Base-by-base conservation (phyloP, 1,284 basidiomycete species). In the Lignosus rhinocerotis region DNA sequence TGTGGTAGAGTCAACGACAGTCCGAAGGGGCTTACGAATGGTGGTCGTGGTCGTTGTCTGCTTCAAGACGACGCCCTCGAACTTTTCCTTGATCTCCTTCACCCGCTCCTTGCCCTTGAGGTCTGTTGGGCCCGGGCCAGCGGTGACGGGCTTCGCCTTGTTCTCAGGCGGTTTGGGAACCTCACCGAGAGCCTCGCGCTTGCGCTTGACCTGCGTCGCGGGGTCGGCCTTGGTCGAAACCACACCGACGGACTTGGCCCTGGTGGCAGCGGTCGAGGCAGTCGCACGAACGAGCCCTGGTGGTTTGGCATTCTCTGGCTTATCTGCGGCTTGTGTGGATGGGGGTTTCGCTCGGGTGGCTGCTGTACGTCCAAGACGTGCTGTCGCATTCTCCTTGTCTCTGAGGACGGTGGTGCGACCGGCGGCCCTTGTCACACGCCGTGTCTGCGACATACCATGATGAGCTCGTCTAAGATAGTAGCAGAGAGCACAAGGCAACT, bases 151-250 rank as follows among this genome's bases (percentile, higher is more conserved):
- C 64, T 80, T 74, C 54, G 69, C 67, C 61, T 71, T 73, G 69
- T 81, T 81, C 60, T 78, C 77, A 31, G 80, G 75, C 19, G 80
- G 74, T 51, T 78, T 75, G 4, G 84, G 79, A 25, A 89, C 84
- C 71, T 90, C 88, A 33, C 84, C 86, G 32, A 90, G 76, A 3
- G 87, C 87, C 57, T 89, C 87, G 50, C 90, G 85, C 71, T 92
- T 91, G 60, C 88, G 80, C 74, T 92, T 92, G 48, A 80, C 83
- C 62, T 73, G 71, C 10, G 78, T 76, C 10, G 77, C 68, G 3
- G 65, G 63, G 30, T 80, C 77, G 14, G 72, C 66, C 57, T 83
- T 82, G 55, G 75, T 61, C n/a, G 67, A 39, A 34, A 70, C 53
- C 34, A 63, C 55, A 48, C 67, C 62, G 17, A 66, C 58, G 16